Conservation (phyloP, 2,329 filamentous ascomycete genomes). For the Sarocladium brachiariae region DNA sequence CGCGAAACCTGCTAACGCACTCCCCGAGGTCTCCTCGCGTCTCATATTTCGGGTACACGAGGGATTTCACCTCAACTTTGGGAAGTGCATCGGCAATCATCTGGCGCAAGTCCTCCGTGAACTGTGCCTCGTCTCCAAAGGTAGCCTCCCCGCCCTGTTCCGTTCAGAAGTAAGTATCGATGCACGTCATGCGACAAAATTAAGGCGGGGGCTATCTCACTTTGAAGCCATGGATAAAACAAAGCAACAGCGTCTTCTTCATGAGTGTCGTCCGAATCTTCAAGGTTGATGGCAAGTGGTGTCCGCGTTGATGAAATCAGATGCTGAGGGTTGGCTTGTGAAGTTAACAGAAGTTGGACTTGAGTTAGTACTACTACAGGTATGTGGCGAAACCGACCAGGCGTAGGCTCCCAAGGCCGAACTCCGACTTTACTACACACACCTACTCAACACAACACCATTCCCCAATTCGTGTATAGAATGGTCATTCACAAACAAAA, state of each 20-base stretch:
- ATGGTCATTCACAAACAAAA: too few species aligned
- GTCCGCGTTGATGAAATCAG: background rate
- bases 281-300: too few species aligned
- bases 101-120: conserved; percentile 64
- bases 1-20: conserved; percentile 65
- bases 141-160: conserved; percentile 67
- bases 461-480: too few species aligned
- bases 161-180: conserved; percentile 6
- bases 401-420: background rate
- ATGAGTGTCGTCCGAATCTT: conserved; percentile 15
- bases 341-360: too few species aligned
- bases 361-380: too few species aligned
- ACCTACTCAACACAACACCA: background rate
- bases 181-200: background rate
- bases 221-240: conserved; percentile 88
- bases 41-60: conserved; percentile 76
- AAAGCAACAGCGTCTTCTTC: conserved; percentile 73
- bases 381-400: background rate
- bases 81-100: conserved; percentile 60
- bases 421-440: background rate
- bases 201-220: conserved; percentile 28
- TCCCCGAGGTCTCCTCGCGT: conserved; percentile 70
- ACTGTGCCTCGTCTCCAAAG: conserved; percentile 58
- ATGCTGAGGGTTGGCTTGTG: background rate
- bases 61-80: conserved; percentile 57